Conservation (phyloP, 2,329 filamentous ascomycete genomes). For the Pseudogymnoascus sp. region DNA sequence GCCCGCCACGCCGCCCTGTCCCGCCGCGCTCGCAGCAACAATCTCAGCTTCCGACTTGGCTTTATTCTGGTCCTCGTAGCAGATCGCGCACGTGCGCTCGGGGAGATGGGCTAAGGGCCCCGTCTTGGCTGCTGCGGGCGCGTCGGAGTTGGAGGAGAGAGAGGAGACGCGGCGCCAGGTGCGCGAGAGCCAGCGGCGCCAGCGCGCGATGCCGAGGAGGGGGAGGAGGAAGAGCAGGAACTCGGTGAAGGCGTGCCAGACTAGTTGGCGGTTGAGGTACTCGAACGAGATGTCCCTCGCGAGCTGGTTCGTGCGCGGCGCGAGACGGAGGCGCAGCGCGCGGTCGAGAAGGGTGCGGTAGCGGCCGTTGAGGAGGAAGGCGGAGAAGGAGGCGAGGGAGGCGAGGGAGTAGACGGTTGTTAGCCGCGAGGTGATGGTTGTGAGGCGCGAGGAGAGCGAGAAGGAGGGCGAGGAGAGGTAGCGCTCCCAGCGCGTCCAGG, state of each 20-base stretch:
- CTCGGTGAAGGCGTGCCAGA: constrained; percentile 99
- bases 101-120: constrained; percentile 82
- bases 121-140: constrained; percentile 44
- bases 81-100: constrained; percentile 91
- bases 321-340: constrained; percentile 72
- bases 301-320: constrained; percentile 76
- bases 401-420: constrained; percentile 73
- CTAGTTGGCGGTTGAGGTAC: constrained; percentile 92
- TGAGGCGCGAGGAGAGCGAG: constrained; percentile 40
- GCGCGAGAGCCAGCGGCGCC: constrained; percentile 80
- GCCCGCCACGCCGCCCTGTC: constrained; percentile 74
- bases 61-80: constrained; percentile 84
- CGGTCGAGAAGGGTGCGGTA: constrained; percentile 89
- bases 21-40: constrained; percentile 56
- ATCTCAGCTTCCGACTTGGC: constrained; percentile 67
- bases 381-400: constrained; percentile 75
- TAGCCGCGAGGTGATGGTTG: constrained; percentile 58
- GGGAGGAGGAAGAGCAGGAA: constrained; percentile 97
- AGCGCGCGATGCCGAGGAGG: constrained; percentile 86
- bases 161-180: constrained; percentile 76
- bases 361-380: constrained; percentile 83
- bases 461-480: constrained; percentile 58
- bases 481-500: constrained; percentile 86
- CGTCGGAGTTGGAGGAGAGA: constrained; percentile 43
- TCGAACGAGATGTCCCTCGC: constrained; percentile 92